Evolutionary conservation across 805 yeast species (phyloP).

Genomic region (Cyberlindnera suaveolens): DNA sequence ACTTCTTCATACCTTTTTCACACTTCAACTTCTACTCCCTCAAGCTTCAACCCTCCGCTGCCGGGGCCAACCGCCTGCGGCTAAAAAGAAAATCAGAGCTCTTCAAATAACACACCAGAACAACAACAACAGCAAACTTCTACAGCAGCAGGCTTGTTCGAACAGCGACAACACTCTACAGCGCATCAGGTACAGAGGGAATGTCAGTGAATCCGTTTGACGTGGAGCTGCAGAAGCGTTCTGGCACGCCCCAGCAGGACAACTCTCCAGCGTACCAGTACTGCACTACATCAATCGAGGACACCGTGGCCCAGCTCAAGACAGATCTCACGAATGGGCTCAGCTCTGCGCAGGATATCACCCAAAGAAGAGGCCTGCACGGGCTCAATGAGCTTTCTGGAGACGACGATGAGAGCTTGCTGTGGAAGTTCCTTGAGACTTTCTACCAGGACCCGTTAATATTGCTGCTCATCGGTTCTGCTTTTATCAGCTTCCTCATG

Average conservation of each 20-base stretch:
- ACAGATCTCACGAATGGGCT: conserved; percentile 62
- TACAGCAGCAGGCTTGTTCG: not conserved
- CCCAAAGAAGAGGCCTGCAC: conserved; percentile 62
- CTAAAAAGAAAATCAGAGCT: too few relatives aligned
- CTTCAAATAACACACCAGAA: too few relatives aligned
- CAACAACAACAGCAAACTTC: not conserved
- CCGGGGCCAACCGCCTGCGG: too few relatives aligned
- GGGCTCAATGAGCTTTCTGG: conserved; percentile 75
- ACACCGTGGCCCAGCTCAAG: conserved; percentile 53
- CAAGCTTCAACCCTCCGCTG: too few relatives aligned
- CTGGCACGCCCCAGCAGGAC: conserved; percentile 26
- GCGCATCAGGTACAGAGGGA: not conserved
- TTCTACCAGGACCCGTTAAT: conserved; percentile 92
- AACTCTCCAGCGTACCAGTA: conserved; percentile 58
- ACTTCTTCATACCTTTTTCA: too few relatives aligned
- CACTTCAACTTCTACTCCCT: too few relatives aligned
- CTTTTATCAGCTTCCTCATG: conserved; percentile 79
- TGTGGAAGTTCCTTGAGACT: conserved; percentile 67
- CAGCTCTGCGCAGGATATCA: conserved; percentile 60
- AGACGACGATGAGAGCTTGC: conserved; percentile 70
- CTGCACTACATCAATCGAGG: conserved; percentile 57
- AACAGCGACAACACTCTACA: not conserved
- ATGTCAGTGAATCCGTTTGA: conserved; percentile 28
- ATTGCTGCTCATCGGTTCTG: conserved; percentile 82
- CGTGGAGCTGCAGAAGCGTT: conserved; percentile 9